Conservation (phyloP, 768 basidiomycete genomes). For the Leccinum boreale region DNA sequence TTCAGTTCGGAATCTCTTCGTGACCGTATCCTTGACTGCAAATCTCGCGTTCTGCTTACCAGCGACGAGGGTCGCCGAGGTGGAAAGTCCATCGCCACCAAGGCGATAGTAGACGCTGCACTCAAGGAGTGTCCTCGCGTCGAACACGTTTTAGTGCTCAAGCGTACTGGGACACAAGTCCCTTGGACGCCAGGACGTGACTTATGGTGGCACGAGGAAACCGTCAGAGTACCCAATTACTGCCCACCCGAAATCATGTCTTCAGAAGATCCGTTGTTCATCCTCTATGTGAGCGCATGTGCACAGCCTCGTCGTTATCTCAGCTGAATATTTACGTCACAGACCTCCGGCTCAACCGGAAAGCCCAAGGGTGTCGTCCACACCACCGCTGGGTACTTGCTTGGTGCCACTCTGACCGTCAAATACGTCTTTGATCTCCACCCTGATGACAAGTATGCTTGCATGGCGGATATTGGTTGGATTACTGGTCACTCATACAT, state of each 20-base stretch:
- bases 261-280: slow-evolving; percentile 96
- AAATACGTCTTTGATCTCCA: slow-evolving; percentile 99
- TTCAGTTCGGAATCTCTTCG: slow-evolving; percentile 94
- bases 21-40: slow-evolving; percentile 89
- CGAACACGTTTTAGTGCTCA: slow-evolving; percentile 87
- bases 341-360: slow-evolving; percentile 94
- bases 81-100: slow-evolving; percentile 93
- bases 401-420: slow-evolving; percentile 86
- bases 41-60: slow-evolving; percentile 88
- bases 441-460: slow-evolving; percentile 92
- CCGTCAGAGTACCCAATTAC: slow-evolving; percentile 76
- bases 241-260: slow-evolving; percentile 87
- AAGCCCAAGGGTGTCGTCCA: slow-evolving; percentile 98
- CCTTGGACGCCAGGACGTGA: slow-evolving; percentile 83
- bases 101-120: slow-evolving; percentile 90
- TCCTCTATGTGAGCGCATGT: slow-evolving; percentile 80
- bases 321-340: slow-evolving; percentile 7
- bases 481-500: slow-evolving; percentile 98
- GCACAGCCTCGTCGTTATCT: neutral
- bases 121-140: slow-evolving; percentile 80
- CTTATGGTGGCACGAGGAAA: slow-evolving; percentile 96
- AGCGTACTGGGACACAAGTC: slow-evolving; percentile 81
- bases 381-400: slow-evolving; percentile 85
- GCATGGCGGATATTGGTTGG: slow-evolving; percentile 99
- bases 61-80: slow-evolving; percentile 93